Evolutionary conservation across 2,329 filamentous ascomycete species (phyloP).

Genomic region (Cladophialophora psammophila): DNA sequence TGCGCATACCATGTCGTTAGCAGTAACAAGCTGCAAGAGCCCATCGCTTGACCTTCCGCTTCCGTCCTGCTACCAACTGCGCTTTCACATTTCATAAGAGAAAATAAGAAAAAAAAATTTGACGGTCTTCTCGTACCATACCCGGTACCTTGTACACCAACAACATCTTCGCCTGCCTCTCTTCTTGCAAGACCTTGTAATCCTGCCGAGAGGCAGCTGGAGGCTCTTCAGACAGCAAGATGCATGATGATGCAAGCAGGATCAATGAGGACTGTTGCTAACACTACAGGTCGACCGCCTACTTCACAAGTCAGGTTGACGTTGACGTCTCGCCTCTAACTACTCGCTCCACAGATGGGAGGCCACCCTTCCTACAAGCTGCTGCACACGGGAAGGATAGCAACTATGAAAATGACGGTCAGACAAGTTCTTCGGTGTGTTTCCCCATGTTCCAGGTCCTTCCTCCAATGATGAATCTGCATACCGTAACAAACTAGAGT

Average conservation of each 20-base stretch:
- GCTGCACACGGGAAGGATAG: neutral
- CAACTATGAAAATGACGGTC: neutral
- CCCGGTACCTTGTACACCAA: neutral
- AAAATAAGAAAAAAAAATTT: slow-evolving; percentile 3
- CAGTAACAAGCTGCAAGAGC: too few relatives aligned
- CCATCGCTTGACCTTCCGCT: neutral
- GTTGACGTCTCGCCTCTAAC: neutral
- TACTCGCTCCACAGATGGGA: neutral
- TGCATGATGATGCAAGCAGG: neutral
- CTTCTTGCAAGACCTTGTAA: neutral
- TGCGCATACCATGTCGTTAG: too few relatives aligned
- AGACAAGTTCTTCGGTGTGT: slow-evolving; percentile 9
- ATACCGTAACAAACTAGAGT: slow-evolving; percentile 78
- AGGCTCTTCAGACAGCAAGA: neutral
- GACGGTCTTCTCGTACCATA: neutral
- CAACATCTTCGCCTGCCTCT: neutral
- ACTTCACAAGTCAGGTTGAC: neutral
- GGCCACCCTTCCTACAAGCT: neutral
- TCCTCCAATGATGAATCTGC: slow-evolving; percentile 38
- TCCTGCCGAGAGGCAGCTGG: neutral
- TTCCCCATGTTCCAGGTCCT: neutral
- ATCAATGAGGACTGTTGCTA: neutral
- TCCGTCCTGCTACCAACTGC: neutral
- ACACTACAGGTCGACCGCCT: neutral
- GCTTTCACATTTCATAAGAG: too few relatives aligned